Percentiles rank a stretch among this genome's conserved stretches.
Evolutionary conservation across 2,329 filamentous ascomycete genomes (phyloP).

Genomic region (Aspergillus quadricinctus): DNA sequence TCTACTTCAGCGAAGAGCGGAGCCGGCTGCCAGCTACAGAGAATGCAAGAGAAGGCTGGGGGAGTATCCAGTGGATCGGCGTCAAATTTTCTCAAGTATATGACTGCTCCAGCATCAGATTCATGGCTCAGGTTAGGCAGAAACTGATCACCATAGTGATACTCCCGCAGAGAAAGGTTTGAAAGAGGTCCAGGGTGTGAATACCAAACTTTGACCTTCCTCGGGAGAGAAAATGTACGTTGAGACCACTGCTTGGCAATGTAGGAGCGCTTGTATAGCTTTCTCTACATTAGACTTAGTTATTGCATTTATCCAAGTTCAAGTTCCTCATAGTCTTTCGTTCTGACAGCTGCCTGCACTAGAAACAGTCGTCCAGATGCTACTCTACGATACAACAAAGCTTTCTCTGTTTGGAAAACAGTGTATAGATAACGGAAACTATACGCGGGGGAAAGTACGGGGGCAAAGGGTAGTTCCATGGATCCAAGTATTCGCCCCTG

Average conservation of each 20-base stretch:
- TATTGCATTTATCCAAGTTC: background rate
- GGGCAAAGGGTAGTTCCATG: background rate
- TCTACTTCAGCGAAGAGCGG: background rate
- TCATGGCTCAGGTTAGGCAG: background rate
- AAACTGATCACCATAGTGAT: background rate
- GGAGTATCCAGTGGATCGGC: background rate
- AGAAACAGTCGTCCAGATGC: background rate
- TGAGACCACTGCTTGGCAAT: background rate
- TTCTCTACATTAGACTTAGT: background rate
- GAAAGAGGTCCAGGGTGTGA: background rate
- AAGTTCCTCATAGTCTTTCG: background rate
- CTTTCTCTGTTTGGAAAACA: background rate
- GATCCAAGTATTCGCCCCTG: background rate
- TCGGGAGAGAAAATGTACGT: no score
- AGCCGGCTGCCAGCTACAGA: background rate
- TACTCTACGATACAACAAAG: background rate
- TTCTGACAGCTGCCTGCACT: background rate
- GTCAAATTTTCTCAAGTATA: background rate
- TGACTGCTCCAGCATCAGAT: background rate
- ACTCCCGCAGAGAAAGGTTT: background rate
- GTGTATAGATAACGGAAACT: no score
- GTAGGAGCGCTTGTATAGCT: background rate
- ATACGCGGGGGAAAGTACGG: background rate
- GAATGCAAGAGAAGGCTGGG: background rate
- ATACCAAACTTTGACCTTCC: background rate